Percentiles rank a stretch among this genome's conserved stretches.
Evolutionary conservation across 2,329 filamentous ascomycete species (phyloP).

Genomic region (Leptographium lundbergii): DNA sequence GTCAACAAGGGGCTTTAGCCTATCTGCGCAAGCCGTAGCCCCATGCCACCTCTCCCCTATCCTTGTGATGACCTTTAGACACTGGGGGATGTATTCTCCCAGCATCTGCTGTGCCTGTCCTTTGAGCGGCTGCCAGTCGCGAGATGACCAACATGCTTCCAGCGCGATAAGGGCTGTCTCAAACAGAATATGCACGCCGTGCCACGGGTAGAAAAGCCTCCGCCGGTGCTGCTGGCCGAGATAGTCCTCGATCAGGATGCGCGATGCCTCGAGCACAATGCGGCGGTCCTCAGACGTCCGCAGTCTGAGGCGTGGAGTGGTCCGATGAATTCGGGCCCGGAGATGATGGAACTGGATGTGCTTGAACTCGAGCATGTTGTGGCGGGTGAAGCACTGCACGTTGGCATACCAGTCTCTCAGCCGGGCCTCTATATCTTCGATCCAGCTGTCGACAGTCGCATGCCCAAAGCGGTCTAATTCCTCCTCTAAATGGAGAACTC

Average conservation of each 20-base stretch:
- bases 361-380: slow-evolving; percentile 3
- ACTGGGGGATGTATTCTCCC: not conserved
- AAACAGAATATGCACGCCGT: slow-evolving; percentile 4
- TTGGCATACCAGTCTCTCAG: not conserved
- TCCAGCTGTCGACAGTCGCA: not conserved
- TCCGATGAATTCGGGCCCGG: not conserved
- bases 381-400: not conserved
- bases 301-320: not conserved
- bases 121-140: not conserved
- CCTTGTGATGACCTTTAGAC: not conserved
- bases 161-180: slow-evolving; percentile 1
- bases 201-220: slow-evolving; percentile 3
- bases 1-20: not conserved
- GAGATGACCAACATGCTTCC: slow-evolving; percentile 1
- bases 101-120: not conserved
- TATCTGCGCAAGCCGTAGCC: not conserved
- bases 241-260: not conserved
- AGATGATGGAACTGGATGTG: slow-evolving; percentile 3
- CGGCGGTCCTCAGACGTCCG: not conserved
- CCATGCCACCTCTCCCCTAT: slow-evolving; percentile 2
- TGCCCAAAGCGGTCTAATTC: not conserved
- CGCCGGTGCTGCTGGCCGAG: not conserved
- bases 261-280: not conserved
- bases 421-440: not conserved
- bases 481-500: slow-evolving; percentile 3